Evolutionary conservation across 352 stramenopile genomes (phyloP).

Genomic region (Phytopythium mirpurense): DNA sequence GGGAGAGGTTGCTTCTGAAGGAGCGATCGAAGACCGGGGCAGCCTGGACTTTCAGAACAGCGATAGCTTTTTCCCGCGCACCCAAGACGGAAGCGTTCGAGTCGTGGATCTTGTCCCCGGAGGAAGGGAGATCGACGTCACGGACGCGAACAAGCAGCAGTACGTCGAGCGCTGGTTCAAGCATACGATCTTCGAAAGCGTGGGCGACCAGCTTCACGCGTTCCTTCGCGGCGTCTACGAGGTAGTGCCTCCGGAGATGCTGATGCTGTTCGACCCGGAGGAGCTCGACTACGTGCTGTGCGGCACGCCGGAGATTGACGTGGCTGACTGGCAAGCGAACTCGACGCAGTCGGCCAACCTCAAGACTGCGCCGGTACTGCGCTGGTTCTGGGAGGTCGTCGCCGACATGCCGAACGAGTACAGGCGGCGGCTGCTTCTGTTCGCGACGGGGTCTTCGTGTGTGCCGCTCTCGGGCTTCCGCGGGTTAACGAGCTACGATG

Average conservation of each 20-base stretch:
- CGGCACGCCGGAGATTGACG: conserved; percentile 94
- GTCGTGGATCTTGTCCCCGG: conserved; percentile 43
- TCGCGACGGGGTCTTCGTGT: conserved; percentile 74
- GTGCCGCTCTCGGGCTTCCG: conserved; percentile 72
- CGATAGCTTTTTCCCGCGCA: neutral
- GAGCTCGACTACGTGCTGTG: conserved; percentile 97
- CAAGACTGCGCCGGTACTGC: conserved; percentile 21
- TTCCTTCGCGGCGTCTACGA: conserved; percentile 95
- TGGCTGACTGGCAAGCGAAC: conserved; percentile 93
- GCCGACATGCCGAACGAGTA: conserved; percentile 82
- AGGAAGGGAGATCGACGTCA: conserved; percentile 79
- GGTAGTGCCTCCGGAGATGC: conserved; percentile 91
- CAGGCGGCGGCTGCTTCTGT: conserved; percentile 64
- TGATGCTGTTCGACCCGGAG: conserved; percentile 96
- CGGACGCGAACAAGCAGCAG: conserved; percentile 91
- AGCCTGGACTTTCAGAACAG: conserved; percentile 3
- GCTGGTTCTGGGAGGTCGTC: conserved; percentile 97
- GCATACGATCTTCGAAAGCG: conserved; percentile 51
- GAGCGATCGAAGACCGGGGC: neutral
- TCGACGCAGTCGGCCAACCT: conserved; percentile 61
- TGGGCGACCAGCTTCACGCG: conserved; percentile 47
- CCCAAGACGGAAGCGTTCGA: conserved; percentile 4
- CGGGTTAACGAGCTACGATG: conserved; percentile 78
- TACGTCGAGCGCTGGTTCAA: conserved; percentile 89
- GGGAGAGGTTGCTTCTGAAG: conserved; percentile 10